A percentile compares a stretch with the other conserved stretches of the same genome.
phyloP scores from a whole-genome alignment of 768 basidiomycete genomes.

The Boletus rubropictus region DNA sequence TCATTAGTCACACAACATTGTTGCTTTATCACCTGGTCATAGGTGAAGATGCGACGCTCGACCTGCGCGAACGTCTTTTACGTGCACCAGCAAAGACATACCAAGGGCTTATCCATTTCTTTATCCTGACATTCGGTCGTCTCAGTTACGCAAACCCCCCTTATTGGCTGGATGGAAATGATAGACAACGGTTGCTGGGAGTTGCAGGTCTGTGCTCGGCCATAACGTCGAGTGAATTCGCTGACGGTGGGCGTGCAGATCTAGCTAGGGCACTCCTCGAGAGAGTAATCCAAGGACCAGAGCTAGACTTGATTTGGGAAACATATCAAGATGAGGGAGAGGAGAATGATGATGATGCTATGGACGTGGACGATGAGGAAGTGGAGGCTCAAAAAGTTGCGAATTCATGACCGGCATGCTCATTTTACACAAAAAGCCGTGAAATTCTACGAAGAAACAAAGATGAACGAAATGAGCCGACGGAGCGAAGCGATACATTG shows the following conservation, averaged over 20 bases:
- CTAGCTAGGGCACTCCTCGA: slow-evolving; percentile 58
- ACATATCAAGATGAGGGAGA: slow-evolving; percentile 49
- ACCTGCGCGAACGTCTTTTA: slow-evolving; percentile 55
- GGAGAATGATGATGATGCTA: slow-evolving; percentile 30
- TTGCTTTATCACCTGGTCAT: slow-evolving; percentile 64
- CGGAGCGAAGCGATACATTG: not conserved
- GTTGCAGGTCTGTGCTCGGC: slow-evolving; percentile 41
- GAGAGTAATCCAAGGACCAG: slow-evolving; percentile 65
- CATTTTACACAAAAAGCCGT: not conserved
- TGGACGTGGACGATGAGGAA: slow-evolving; percentile 59
- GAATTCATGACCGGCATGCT: slow-evolving; percentile 4
- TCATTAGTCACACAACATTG: slow-evolving; percentile 48
- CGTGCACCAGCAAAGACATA: slow-evolving; percentile 49
- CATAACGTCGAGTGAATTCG: not conserved
- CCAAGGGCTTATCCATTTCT: slow-evolving; percentile 61
- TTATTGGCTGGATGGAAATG: slow-evolving; percentile 45
- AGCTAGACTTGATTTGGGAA: slow-evolving; percentile 59
- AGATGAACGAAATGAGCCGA: not conserved
- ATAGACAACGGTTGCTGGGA: slow-evolving; percentile 38
- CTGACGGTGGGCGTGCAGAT: slow-evolving; percentile 34
- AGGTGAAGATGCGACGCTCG: slow-evolving; percentile 39
- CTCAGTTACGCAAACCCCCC: slow-evolving; percentile 66
- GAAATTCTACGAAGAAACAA: not conserved
- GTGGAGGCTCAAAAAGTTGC: slow-evolving; percentile 30
- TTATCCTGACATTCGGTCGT: slow-evolving; percentile 72